Percentiles rank a stretch among this genome's conserved stretches.
phyloP scores from a whole-genome alignment of 2,329 filamentous ascomycete species.

The Xylariaceae sp. region DNA sequence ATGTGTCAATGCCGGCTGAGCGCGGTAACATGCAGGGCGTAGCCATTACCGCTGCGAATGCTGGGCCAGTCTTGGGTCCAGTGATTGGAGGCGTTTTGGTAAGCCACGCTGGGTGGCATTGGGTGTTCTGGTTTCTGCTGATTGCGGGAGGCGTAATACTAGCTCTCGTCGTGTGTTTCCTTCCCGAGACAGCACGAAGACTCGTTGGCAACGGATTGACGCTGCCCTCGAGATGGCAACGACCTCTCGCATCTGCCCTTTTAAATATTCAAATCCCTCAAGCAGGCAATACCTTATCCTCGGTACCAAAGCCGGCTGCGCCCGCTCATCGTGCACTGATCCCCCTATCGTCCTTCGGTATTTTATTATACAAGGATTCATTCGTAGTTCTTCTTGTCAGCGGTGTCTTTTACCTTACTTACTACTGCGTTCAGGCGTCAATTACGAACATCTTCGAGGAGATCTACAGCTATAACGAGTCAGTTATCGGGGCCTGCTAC shows the following conservation, averaged over 20 bases:
- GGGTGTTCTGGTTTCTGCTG: constrained; percentile 21
- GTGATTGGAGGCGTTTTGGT: constrained; percentile 15
- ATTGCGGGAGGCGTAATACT: constrained; percentile 8
- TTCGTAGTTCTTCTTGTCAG: background rate
- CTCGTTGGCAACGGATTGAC: constrained; percentile 26
- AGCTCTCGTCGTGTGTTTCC: constrained; percentile 10
- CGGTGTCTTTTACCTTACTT: constrained; percentile 3
- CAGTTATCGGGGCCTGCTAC: constrained; percentile 1
- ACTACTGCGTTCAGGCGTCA: constrained; percentile 3
- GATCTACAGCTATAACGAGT: background rate
- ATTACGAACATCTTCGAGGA: background rate
- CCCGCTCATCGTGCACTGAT: constrained; percentile 2
- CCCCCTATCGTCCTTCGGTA: background rate
- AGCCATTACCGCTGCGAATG: constrained; percentile 8
- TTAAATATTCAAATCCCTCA: background rate
- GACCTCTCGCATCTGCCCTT: constrained; percentile 18
- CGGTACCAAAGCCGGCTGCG: background rate
- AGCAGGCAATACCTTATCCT: constrained; percentile 11
- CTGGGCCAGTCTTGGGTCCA: constrained; percentile 8
- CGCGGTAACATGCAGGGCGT: constrained; percentile 14
- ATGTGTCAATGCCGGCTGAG: constrained; percentile 20
- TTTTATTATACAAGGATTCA: constrained; percentile 1
- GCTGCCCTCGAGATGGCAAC: constrained; percentile 14
- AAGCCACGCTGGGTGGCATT: constrained; percentile 14
- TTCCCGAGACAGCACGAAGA: constrained; percentile 34